Conservation (phyloP, 2,329 filamentous ascomycete species). For the Ophiostoma piceae region DNA sequence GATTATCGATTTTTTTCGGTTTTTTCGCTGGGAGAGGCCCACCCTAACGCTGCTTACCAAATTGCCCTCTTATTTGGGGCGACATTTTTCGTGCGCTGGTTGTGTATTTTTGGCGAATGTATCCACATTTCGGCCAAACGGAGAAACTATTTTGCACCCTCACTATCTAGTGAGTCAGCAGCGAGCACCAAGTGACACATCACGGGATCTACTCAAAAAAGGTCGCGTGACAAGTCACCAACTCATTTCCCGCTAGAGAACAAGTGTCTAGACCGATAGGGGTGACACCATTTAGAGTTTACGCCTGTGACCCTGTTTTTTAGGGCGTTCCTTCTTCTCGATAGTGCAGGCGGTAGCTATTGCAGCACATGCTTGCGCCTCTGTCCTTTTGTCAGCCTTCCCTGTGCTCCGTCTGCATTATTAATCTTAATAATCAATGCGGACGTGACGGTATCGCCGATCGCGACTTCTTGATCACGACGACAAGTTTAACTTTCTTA, state of each 20-base stretch:
- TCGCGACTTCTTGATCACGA: too few relatives aligned
- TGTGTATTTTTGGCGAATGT: neutral
- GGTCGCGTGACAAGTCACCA: too few relatives aligned
- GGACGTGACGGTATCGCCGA: conserved; percentile 8
- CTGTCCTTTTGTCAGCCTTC: neutral
- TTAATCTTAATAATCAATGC: neutral
- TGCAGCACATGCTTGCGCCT: neutral
- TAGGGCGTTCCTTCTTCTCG: neutral
- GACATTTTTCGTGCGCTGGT: conserved; percentile 25
- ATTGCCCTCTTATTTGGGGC: conserved; percentile 5
- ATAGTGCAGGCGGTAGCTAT: too few relatives aligned
- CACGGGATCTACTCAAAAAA: too few relatives aligned
- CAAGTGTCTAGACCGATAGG: neutral
- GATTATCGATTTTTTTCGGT: conserved; percentile 22
- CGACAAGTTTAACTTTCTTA: too few relatives aligned
- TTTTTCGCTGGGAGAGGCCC: neutral
- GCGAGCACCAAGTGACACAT: neutral
- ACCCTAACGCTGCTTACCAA: conserved; percentile 10
- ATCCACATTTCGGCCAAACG: conserved; percentile 6
- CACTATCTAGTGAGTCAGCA: neutral
- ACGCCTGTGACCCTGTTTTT: conserved; percentile 6
- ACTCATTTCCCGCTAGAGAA: neutral
- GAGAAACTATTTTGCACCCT: conserved; percentile 21
- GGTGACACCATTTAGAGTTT: neutral
- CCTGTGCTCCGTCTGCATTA: neutral